Conservation (phyloP, 768 basidiomycete genomes). For the Solioccasus polychromus region DNA sequence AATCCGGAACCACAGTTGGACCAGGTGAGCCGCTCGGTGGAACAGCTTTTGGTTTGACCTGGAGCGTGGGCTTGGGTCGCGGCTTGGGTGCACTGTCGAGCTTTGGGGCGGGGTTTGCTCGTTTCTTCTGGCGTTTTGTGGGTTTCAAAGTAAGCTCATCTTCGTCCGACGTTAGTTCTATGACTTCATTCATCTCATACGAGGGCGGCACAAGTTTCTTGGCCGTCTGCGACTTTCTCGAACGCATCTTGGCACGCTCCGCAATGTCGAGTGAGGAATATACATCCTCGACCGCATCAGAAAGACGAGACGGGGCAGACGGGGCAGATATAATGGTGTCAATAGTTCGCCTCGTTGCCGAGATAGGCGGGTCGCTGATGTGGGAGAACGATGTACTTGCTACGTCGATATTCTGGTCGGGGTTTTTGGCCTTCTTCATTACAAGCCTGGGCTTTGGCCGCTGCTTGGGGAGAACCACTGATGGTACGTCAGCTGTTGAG, state of each 20-base stretch:
- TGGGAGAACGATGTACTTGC: constrained; percentile 17
- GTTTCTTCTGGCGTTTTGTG: constrained; percentile 31
- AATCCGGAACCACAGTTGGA: constrained; percentile 8
- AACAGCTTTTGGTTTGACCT: constrained; percentile 10
- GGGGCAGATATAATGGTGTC: constrained; percentile 24
- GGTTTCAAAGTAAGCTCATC: constrained; percentile 36
- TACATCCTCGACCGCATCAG: constrained; percentile 13
- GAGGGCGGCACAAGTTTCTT: constrained; percentile 17
- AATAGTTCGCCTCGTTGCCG: constrained; percentile 8
- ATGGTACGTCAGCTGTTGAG: constrained; percentile 3
- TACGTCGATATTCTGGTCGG: background rate
- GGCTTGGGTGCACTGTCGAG: constrained; percentile 22
- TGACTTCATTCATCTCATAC: constrained; percentile 32
- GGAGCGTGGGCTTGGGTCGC: constrained; percentile 26
- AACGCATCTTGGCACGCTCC: constrained; percentile 58
- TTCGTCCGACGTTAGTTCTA: constrained; percentile 46
- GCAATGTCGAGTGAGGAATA: constrained; percentile 41
- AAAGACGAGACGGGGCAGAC: constrained; percentile 6
- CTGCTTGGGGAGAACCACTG: background rate
- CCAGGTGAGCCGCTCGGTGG: constrained; percentile 19
- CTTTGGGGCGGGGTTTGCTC: constrained; percentile 25
- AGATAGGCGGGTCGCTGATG: constrained; percentile 18
- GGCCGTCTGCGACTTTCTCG: constrained; percentile 31
- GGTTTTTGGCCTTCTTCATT: constrained; percentile 15
- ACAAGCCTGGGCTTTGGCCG: constrained; percentile 32